These are phyloP conservation scores for Solanum boliviense DNA, from an alignment of 257 asterid genomes.

Conservation along the genomic window DNA sequence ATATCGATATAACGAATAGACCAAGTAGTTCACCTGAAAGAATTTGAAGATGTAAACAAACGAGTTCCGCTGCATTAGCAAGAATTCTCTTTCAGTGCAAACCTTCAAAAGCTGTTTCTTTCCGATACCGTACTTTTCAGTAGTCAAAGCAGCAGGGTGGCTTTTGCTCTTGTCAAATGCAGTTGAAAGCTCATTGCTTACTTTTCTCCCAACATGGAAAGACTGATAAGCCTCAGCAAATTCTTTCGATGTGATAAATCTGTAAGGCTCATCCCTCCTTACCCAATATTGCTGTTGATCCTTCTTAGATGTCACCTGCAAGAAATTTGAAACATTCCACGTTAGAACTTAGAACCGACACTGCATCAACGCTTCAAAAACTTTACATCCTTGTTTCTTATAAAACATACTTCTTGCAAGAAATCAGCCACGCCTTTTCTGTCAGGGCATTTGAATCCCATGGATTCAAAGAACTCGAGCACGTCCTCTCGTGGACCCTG, in stretches of 20 bases:
- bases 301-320: constrained; percentile 43
- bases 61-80: constrained; percentile 54
- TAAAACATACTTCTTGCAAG: constrained; percentile 26
- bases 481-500: constrained; percentile 29
- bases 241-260: constrained; percentile 23
- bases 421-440: constrained; percentile 36
- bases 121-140: constrained; percentile 39
- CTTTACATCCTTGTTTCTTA: neutral
- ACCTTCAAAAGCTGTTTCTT: constrained; percentile 46
- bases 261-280: constrained; percentile 25
- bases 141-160: constrained; percentile 72
- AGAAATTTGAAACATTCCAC: neutral
- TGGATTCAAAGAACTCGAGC: constrained; percentile 23
- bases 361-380: neutral
- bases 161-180: constrained; percentile 53
- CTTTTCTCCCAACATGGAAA: constrained; percentile 18
- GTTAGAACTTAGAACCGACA: neutral
- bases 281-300: constrained; percentile 49
- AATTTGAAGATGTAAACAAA: constrained; percentile 42
- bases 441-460: constrained; percentile 33
- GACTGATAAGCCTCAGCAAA: constrained; percentile 49
- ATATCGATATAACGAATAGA: neutral
- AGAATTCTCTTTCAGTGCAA: constrained; percentile 34
- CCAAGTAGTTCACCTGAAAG: constrained; percentile 26
- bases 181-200: constrained; percentile 32